Evolutionary conservation across 2,329 filamentous ascomycete species (phyloP).

Genomic region (Fusarium tuaranense): DNA sequence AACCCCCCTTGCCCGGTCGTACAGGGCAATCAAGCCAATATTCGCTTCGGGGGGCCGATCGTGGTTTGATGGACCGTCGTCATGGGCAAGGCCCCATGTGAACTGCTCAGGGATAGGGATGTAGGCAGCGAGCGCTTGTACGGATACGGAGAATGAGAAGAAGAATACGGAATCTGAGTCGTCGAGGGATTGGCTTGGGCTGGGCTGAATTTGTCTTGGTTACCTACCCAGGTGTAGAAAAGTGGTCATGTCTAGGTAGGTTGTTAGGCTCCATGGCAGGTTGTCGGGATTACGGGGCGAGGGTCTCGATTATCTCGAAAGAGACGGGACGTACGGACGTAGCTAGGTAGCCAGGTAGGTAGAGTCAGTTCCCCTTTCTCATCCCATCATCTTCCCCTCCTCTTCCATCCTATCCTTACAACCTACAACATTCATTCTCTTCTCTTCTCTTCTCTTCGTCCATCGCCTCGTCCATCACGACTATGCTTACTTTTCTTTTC

Average conservation of each 20-base stretch:
- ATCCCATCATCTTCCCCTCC: background rate
- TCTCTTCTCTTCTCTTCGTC: background rate
- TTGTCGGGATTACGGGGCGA: conserved; percentile 28
- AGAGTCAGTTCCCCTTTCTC: conserved; percentile 24
- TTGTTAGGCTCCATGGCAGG: background rate
- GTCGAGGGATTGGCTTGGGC: background rate
- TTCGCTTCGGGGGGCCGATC: conserved; percentile 1
- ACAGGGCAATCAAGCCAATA: conserved; percentile 38
- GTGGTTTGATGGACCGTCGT: conserved; percentile 31
- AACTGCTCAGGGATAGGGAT: background rate
- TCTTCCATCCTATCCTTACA: conserved; percentile 17
- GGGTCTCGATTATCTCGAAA: conserved; percentile 11
- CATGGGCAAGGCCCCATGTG: conserved; percentile 3
- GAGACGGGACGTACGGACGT: background rate
- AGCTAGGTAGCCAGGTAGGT: no score
- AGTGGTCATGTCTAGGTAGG: background rate
- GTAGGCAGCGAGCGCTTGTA: background rate
- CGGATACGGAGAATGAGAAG: conserved; percentile 6
- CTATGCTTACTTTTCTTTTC: conserved; percentile 38
- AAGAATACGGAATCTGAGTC: conserved; percentile 12
- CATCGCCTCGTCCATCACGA: conserved; percentile 17
- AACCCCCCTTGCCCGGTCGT: conserved; percentile 25
- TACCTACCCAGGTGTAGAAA: background rate
- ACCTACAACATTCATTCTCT: conserved; percentile 8
- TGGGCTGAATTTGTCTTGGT: conserved; percentile 24